phyloP scores from a whole-genome alignment of 768 basidiomycete species.

The Mycena olivaceomarginata region DNA sequence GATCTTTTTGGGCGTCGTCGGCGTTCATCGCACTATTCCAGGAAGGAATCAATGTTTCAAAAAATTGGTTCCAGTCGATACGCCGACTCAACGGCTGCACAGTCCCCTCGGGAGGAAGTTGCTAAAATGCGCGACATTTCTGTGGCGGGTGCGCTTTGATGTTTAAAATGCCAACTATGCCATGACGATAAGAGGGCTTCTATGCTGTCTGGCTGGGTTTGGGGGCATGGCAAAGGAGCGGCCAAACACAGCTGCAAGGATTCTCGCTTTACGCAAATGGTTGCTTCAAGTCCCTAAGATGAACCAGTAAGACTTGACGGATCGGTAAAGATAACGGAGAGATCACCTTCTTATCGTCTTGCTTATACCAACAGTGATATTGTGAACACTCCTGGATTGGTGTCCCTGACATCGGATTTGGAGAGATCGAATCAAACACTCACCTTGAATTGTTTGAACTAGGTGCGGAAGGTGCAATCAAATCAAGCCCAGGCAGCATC shows the following conservation, averaged over 20 bases:
- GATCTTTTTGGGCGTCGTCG: not conserved
- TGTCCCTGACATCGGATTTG: not conserved
- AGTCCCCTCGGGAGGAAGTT: not conserved
- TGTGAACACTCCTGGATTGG: not conserved
- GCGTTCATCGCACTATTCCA: not conserved
- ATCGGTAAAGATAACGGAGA: no score
- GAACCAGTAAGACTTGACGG: not conserved
- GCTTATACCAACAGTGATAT: not conserved
- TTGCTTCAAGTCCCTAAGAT: not conserved
- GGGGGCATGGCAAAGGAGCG: not conserved
- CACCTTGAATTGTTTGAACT: conserved; percentile 28
- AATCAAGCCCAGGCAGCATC: not conserved
- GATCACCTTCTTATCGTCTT: not conserved
- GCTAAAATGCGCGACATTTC: not conserved
- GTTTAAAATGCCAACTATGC: not conserved
- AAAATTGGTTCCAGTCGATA: conserved; percentile 2
- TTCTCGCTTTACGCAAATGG: conserved; percentile 12
- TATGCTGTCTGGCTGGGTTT: no score
- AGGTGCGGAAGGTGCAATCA: not conserved
- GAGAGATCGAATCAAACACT: not conserved
- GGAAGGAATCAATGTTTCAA: not conserved
- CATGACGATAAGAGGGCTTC: not conserved
- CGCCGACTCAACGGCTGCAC: not conserved
- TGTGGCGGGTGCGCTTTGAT: not conserved
- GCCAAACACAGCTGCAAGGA: not conserved